A percentile compares a stretch with the other conserved stretches of the same genome.
phyloP scores from a whole-genome alignment of 179 eudicot genomes.

The Spinacia oleracea region DNA sequence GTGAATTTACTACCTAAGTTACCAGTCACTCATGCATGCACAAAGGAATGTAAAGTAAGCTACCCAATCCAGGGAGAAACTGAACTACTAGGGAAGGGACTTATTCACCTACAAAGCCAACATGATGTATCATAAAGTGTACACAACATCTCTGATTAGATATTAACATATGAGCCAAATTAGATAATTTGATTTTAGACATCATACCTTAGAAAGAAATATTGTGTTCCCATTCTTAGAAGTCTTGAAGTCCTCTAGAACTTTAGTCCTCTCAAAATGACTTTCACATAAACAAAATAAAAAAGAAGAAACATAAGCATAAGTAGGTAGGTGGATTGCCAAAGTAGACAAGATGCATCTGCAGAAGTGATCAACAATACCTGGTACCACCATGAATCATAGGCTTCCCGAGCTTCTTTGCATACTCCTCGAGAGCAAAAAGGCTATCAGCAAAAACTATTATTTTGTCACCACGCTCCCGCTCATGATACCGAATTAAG shows the following conservation, averaged over 20 bases:
- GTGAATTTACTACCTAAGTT: background rate
- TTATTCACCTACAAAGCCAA: background rate
- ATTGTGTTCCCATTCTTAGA: conserved; percentile 80
- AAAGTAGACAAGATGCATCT: conserved; percentile 1
- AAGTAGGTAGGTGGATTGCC: background rate
- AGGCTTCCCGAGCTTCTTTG: conserved; percentile 85
- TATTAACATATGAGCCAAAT: background rate
- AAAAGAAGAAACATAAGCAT: conserved; percentile 15
- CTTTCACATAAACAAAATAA: conserved; percentile 49
- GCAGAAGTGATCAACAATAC: conserved; percentile 30
- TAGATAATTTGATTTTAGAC: background rate
- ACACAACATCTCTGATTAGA: no score
- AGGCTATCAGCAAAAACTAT: conserved; percentile 98
- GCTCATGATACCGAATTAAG: conserved; percentile 87
- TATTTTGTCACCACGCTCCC: conserved; percentile 94
- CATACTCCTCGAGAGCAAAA: conserved; percentile 95
- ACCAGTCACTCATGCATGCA: background rate
- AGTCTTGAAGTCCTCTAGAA: conserved; percentile 87
- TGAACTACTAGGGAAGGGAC: no score
- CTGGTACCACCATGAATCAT: conserved; percentile 99
- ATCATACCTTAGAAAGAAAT: conserved; percentile 88
- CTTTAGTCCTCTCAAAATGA: conserved; percentile 94
- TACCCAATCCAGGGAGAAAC: background rate
- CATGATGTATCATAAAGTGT: background rate
- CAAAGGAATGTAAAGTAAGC: background rate